Percentiles rank a stretch among this genome's conserved stretches.
These are phyloP conservation scores for Porpolomopsis calyptriformis DNA, from an alignment of 768 basidiomycete genomes.

Conservation along the genomic window DNA sequence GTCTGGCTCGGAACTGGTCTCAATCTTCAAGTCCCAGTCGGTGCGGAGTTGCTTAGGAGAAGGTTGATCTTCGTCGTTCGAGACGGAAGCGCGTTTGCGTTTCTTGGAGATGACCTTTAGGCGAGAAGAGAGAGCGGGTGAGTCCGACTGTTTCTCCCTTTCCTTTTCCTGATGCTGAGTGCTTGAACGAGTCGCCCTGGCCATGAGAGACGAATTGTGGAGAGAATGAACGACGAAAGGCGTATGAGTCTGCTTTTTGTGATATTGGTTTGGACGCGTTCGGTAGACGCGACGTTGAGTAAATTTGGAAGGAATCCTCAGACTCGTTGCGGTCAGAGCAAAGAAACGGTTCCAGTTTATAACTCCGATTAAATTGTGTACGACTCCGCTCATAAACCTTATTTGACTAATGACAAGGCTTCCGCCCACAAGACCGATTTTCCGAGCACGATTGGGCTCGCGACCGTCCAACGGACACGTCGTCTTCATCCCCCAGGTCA, in stretches of 20 bases:
- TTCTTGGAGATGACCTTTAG: slow-evolving; percentile 39
- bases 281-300: slow-evolving; percentile 2
- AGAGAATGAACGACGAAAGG: background rate
- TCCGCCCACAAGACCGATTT: slow-evolving; percentile 18
- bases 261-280: background rate
- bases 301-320: background rate
- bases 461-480: slow-evolving; percentile 63
- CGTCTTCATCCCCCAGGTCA: slow-evolving; percentile 64
- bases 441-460: slow-evolving; percentile 41
- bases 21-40: slow-evolving; percentile 13
- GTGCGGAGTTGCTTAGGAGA: slow-evolving; percentile 40
- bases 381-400: background rate
- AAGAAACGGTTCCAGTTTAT: background rate
- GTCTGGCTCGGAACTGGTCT: slow-evolving; percentile 5
- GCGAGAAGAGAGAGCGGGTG: slow-evolving; percentile 16
- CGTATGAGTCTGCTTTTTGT: slow-evolving; percentile 2
- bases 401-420: background rate
- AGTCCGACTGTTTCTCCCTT: slow-evolving; percentile 13
- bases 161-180: slow-evolving; percentile 27
- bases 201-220: slow-evolving; percentile 38
- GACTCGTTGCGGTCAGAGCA: background rate
- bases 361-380: slow-evolving; percentile 5
- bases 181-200: slow-evolving; percentile 61
- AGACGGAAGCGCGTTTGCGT: slow-evolving; percentile 49
- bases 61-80: slow-evolving; percentile 38